phyloP scores from a whole-genome alignment of 768 basidiomycete genomes.

The Psilocybe cyanescens region DNA sequence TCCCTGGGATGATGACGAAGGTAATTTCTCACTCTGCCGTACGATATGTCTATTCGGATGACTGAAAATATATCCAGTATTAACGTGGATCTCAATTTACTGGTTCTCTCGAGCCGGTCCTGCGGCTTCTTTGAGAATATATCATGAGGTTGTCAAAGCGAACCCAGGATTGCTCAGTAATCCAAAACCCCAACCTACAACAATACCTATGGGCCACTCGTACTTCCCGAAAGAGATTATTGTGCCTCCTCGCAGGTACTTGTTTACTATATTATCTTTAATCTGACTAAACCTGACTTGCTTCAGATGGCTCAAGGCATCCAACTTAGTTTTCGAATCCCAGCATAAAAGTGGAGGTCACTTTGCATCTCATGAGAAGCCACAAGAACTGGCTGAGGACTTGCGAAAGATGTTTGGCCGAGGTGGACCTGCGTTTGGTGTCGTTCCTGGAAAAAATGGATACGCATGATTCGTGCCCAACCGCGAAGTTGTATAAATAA shows the following conservation, averaged over 20 bases:
- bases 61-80: slow-evolving; percentile 34
- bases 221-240: slow-evolving; percentile 54
- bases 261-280: background rate
- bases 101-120: slow-evolving; percentile 64
- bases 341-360: slow-evolving; percentile 56
- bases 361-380: slow-evolving; percentile 57
- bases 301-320: slow-evolving; percentile 1
- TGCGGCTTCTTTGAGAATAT: slow-evolving; percentile 59
- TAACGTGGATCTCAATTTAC: slow-evolving; percentile 61
- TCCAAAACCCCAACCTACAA: slow-evolving; percentile 9
- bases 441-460: slow-evolving; percentile 46
- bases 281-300: background rate
- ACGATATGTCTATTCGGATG: background rate
- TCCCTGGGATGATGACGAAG: slow-evolving; percentile 61
- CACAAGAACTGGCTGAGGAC: slow-evolving; percentile 49
- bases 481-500: too few species aligned
- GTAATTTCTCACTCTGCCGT: slow-evolving; percentile 23
- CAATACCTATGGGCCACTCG: slow-evolving; percentile 52
- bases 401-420: slow-evolving; percentile 58
- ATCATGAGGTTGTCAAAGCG: slow-evolving; percentile 48
- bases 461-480: slow-evolving; percentile 24
- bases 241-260: slow-evolving; percentile 29
- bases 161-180: slow-evolving; percentile 8
- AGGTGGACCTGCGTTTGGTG: slow-evolving; percentile 49
- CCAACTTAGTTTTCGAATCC: slow-evolving; percentile 41